Evolutionary conservation across 768 basidiomycete genomes (phyloP), one percentile per base, ranked within the genome.

Genomic region (Boletus rex-veris): DNA sequence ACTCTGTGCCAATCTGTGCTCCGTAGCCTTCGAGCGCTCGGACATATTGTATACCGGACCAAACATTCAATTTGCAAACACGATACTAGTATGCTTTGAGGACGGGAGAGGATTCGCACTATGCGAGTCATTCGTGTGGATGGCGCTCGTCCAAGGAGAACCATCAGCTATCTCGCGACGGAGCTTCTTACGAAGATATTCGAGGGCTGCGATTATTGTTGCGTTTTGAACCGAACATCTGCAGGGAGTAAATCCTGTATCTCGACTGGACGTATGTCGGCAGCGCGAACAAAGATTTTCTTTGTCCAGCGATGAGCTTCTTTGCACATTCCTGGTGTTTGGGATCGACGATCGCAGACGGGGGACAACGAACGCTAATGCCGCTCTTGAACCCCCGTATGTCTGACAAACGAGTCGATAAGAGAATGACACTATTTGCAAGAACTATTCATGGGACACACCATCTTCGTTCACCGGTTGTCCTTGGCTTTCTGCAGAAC

Each of bases 401-500:
- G 66, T 66, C 45, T 67, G 62, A 36, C n/a, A 38, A 37, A 40
- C 41, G n/a, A 26, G 18, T 39, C 1, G 18, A 39, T 47, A 26
- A 52, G 48, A 38, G 5, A 38, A n/a, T 9, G 30, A 2, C 16
- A 7, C 14, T 15, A 14, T 36, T 33, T 19, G 35, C 7, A 33
- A 52, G 58, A 77, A 75, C 33, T 75, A 43, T 24, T 68, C 68
- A 14, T 74, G 68, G 3, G 59, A 53, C 21, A 66, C 48, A 21
- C 74, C 73, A 14, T 66, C 69, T 48, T 57, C 62, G 48, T 75
- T 68, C 15, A 64, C 62, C 39, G 69, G n/a, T 67, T 5, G 80
- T 81, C 24, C 74, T 73, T 5, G 85, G 83, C 64, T 85, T 85
- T 35, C 78, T 80, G n/a, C 85, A 88, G 63, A 86, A 87, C 18